A percentile compares a stretch with the other conserved stretches of the same genome.
These are phyloP conservation scores for Stevia rebaudiana DNA, from an alignment of 140 eudicot species.

Conservation along the genomic window DNA sequence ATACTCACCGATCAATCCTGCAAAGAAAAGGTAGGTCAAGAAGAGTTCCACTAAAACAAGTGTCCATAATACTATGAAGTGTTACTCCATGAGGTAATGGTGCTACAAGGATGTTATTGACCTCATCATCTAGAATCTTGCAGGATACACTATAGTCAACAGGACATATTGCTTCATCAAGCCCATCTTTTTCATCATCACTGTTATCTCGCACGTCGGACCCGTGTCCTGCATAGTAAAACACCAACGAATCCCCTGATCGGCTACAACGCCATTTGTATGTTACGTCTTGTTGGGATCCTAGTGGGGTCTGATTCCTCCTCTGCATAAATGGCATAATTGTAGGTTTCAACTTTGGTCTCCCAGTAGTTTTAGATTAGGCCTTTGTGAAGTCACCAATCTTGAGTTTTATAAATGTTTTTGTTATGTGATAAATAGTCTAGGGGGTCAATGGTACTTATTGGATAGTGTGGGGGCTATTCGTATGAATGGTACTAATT, in stretches of 20 bases:
- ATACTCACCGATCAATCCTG: constrained; percentile 31
- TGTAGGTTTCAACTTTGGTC: too few species aligned
- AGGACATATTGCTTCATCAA: constrained; percentile 67
- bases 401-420: too few species aligned
- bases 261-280: constrained; percentile 47
- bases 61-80: constrained; percentile 59
- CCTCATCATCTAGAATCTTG: constrained; percentile 45
- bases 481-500: too few species aligned
- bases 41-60: constrained; percentile 69
- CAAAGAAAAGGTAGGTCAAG: constrained; percentile 58
- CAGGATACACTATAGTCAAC: constrained; percentile 56
- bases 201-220: constrained; percentile 37
- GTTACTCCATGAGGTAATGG: constrained; percentile 56
- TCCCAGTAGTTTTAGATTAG: too few species aligned
- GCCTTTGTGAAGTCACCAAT: too few species aligned
- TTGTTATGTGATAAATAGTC: too few species aligned
- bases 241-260: constrained; percentile 75
- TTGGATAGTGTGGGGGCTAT: too few species aligned
- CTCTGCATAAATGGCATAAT: constrained; percentile 41
- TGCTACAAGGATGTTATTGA: constrained; percentile 50
- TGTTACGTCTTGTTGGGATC: constrained; percentile 61
- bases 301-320: constrained; percentile 45
- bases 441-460: too few species aligned
- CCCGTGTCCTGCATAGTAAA: constrained; percentile 78
- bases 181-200: constrained; percentile 71